phyloP scores from a whole-genome alignment of 495 filamentous ascomycete species.

The Aspergillus coremiiformis region DNA sequence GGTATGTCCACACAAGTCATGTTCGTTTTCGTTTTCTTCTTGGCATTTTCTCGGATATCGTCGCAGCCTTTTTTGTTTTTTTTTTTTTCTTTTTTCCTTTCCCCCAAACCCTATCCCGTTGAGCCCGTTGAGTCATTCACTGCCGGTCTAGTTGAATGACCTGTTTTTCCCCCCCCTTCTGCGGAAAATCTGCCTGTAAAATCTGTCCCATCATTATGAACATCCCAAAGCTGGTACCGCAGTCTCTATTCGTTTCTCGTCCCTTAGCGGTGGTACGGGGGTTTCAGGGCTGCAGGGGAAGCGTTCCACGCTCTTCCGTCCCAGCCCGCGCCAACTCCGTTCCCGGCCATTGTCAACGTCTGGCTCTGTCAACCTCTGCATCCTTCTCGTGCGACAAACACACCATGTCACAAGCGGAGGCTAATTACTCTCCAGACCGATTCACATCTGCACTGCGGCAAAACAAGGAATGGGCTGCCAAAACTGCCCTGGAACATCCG shows the following conservation, averaged over 20 bases:
- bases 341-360: not conserved
- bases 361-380: conserved; percentile 18
- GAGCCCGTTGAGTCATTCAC: not conserved
- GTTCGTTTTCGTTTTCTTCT: not conserved
- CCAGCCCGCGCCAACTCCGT: not conserved
- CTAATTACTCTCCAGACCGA: conserved; percentile 25
- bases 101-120: not conserved
- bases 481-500: conserved; percentile 58
- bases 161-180: not conserved
- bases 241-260: conserved; percentile 9
- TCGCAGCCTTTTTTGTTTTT: conserved; percentile 2
- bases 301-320: not conserved
- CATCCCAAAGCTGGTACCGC: conserved; percentile 18
- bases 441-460: conserved; percentile 26
- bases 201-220: conserved; percentile 16
- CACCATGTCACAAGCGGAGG: conserved; percentile 2
- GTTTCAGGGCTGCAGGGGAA: not conserved
- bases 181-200: not conserved
- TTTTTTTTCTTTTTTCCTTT: conserved; percentile 1
- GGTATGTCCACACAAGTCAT: not conserved
- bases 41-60: conserved; percentile 10
- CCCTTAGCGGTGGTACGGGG: not conserved
- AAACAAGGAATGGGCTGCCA: conserved; percentile 67
- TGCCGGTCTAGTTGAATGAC: not conserved
- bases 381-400: conserved; percentile 14